Evolutionary conservation across 202 grass and related monocot species (phyloP), one percentile per base, ranked within the genome.

Genomic region (Zoysia matrella): DNA sequence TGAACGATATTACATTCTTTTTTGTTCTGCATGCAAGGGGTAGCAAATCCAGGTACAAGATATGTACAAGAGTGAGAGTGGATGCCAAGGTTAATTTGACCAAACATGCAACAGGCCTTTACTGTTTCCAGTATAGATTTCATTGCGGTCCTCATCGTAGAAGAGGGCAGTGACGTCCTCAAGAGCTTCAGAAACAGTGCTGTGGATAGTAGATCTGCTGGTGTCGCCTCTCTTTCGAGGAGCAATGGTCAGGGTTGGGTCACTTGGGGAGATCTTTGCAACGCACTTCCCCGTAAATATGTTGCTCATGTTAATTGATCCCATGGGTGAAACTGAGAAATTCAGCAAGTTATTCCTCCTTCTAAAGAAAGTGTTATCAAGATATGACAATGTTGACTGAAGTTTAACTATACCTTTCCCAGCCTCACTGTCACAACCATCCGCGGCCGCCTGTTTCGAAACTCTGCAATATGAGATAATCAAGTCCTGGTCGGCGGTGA

Each of bases 281-380:
- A 93, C 48, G 1, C 91, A 93, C 81, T 90, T 93, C 2, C 91
- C 91, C 14, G 80, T 90, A 73, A 93, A 89, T 81, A 93, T 90
- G 84, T 90, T 87, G 73, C 87, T 93, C 91, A 93, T 93, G 74
- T 93, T 87, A 72, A 93, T 93, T 47, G 91, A 93, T 47, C 87
- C 91, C 40, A 82, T 56, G 4, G 73, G 10, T 11, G 55, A 12
- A 84, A 15, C 91, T 90, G 80, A 47, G 60, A 49, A 51, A 72
- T 46, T 60, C 53, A 22, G 45, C 60, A n/a, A 66, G 13, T 78
- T 78, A 69, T 54, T 58, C 4, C 46, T 51, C 22, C 22, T 13
- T 40, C 14, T 16, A 72, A 13, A 65, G 36, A 71, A 18, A 12
- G 22, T 48, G 39, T n/a, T n/a, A 54, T 11, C 60, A 86, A 22